These are phyloP conservation scores for Cyclostephanos tholiformis DNA, from an alignment of 108 stramenopile species.

Conservation along the genomic window DNA sequence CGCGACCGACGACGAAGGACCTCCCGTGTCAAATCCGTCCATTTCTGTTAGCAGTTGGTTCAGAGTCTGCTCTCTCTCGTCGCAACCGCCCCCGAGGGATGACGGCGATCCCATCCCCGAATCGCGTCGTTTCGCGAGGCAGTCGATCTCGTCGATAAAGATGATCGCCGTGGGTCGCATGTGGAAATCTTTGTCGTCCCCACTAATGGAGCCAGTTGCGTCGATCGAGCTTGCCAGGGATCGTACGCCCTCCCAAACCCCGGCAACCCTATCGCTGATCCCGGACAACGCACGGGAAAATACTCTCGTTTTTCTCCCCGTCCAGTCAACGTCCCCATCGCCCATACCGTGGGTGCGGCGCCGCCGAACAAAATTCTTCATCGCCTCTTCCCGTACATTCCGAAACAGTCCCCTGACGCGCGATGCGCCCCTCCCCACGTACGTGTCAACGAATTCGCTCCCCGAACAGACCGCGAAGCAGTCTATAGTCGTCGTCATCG, in stretches of 20 bases:
- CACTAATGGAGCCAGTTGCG: background rate
- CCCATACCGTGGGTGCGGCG: slow-evolving; percentile 17
- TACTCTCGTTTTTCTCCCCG: background rate
- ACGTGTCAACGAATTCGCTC: slow-evolving; percentile 82
- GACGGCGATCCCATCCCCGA: slow-evolving; percentile 28
- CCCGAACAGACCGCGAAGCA: slow-evolving; percentile 80
- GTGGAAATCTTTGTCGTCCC: background rate
- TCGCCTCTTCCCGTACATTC: slow-evolving; percentile 59
- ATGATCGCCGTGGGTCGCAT: slow-evolving; percentile 76
- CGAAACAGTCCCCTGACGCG: slow-evolving; percentile 88
- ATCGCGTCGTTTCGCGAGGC: slow-evolving; percentile 80
- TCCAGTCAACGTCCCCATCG: background rate
- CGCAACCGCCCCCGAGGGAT: slow-evolving; percentile 65
- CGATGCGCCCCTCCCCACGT: slow-evolving; percentile 89
- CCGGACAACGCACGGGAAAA: slow-evolving; percentile 10
- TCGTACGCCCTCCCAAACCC: slow-evolving; percentile 76
- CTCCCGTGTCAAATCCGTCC: slow-evolving; percentile 86
- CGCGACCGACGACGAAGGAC: slow-evolving; percentile 18
- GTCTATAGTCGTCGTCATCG: slow-evolving; percentile 42
- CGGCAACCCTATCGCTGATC: slow-evolving; percentile 11
- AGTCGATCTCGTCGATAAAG: slow-evolving; percentile 98
- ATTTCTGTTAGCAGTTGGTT: slow-evolving; percentile 95
- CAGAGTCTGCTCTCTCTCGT: slow-evolving; percentile 95
- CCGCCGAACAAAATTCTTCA: slow-evolving; percentile 26
- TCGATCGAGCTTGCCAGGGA: slow-evolving; percentile 34